Base-by-base conservation (phyloP, 805 yeast species). In the Monosporozyma siamensis region DNA sequence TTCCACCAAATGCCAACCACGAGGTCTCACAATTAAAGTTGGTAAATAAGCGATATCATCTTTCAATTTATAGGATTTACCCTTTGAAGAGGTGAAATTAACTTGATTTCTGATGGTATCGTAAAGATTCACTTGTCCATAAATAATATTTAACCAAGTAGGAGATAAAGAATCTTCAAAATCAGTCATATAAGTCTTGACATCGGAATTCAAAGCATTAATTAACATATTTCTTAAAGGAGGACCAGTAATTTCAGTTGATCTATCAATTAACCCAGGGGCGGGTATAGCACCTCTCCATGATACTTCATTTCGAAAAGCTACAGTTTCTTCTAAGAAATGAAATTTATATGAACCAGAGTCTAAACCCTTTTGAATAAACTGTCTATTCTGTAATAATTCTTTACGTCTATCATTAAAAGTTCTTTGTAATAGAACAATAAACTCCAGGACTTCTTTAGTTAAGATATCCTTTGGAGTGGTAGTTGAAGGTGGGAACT, bases 1-100 rank as follows among this genome's bases (percentile, higher is more conserved):
- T 59, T 83, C 94, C 27, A 69, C 78, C 75, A 83, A 72, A 62
- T 83, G 94, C 89, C 90, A 82, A 40, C 94, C 92, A 69, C 94
- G 75, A 58, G 94, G 94, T 69, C 94, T 76, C 44, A 82, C 88
- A 60, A 83, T 80, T 60, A 83, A 66, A 35, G 88, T 83, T 47
- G 90, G 90, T 41, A 80, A 48, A 17, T 58, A 41, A 4, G 48
- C 42, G 34, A 60, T 49, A 2, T 48, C 69, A 56, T 79, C 79
- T 72, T 71, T 43, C 70, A 73, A 68, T 54, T 65, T 55, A 55
- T 68, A 78, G 63, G 48, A 69, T 70, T 55, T 71, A 34, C 48
- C 47, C 65, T 53, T 71, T 50, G 54, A 54, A 22, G 64, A 59
- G 34, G 54, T 68, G 53, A 72, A 74, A 51, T 74, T 72, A 55